Percentiles rank a stretch among this genome's conserved stretches.
phyloP scores from a whole-genome alignment of 2,329 filamentous ascomycete species.

The Phialophora macrospora region DNA sequence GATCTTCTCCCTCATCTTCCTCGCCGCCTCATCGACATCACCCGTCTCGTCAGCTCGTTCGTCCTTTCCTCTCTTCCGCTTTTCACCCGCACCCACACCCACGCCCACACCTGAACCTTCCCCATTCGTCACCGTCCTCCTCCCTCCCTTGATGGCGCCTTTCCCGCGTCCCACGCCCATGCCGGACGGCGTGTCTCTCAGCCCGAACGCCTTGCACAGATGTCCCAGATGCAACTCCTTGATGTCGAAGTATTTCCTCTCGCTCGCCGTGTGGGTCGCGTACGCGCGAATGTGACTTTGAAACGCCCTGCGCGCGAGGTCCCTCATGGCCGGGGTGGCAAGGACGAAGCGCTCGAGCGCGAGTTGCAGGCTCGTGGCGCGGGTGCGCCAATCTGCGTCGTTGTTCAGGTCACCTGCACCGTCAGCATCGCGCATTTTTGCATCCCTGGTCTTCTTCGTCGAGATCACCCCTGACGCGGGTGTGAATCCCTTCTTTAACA shows the following conservation, averaged over 20 bases:
- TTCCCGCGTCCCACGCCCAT: conserved; percentile 47
- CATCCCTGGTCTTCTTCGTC: conserved; percentile 21
- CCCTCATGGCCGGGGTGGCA: conserved; percentile 70
- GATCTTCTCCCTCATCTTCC: conserved; percentile 60
- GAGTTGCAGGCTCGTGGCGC: conserved; percentile 70
- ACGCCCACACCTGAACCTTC: conserved; percentile 39
- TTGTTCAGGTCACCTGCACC: conserved; percentile 34
- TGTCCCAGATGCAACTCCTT: conserved; percentile 89
- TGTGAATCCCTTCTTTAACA: conserved; percentile 69
- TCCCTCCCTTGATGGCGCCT: not conserved
- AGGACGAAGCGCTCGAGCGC: conserved; percentile 69
- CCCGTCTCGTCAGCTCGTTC: conserved; percentile 24
- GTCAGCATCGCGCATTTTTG: not conserved
- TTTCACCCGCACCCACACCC: conserved; percentile 39
- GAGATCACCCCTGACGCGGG: conserved; percentile 44
- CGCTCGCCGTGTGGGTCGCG: conserved; percentile 85
- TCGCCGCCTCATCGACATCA: conserved; percentile 54
- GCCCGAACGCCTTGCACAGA: conserved; percentile 87
- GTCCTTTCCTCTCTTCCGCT: conserved; percentile 28
- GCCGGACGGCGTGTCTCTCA: conserved; percentile 84
- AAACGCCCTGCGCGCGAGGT: conserved; percentile 82
- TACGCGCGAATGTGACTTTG: conserved; percentile 94
- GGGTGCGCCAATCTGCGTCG: conserved; percentile 63
- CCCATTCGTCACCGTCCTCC: conserved; percentile 49
- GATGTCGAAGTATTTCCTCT: conserved; percentile 88